These are phyloP conservation scores for Cladobotryum mycophilum DNA, from an alignment of 2,329 filamentous ascomycete genomes.

Conservation along the genomic window DNA sequence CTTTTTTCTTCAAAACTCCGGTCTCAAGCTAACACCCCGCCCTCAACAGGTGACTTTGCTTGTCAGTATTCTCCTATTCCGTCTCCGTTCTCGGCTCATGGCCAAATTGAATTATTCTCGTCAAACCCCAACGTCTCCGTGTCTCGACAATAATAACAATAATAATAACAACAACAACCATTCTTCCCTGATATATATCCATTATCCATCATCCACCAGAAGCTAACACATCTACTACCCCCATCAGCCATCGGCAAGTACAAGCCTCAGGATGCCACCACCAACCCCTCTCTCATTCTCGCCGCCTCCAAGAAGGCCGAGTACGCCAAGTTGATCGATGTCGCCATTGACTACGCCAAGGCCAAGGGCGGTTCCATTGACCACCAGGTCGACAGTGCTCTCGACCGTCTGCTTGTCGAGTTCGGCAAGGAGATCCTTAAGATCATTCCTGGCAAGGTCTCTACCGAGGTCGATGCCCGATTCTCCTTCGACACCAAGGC, in stretches of 20 bases:
- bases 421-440: conserved; percentile 97
- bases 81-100: background rate
- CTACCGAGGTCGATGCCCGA: conserved; percentile 92
- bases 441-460: conserved; percentile 97
- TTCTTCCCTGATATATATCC: background rate
- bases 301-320: conserved; percentile 97
- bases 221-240: conserved; percentile 22
- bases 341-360: conserved; percentile 82
- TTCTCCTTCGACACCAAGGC: conserved; percentile 94
- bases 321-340: conserved; percentile 87
- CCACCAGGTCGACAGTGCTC: conserved; percentile 78
- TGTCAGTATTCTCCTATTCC: conserved; percentile 47
- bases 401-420: conserved; percentile 92
- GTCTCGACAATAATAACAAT: background rate
- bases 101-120: background rate
- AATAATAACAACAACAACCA: too few species aligned
- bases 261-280: conserved; percentile 99
- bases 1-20: conserved; percentile 11
- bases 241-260: conserved; percentile 90
- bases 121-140: background rate
- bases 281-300: conserved; percentile 98
- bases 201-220: conserved; percentile 4
- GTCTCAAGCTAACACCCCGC: conserved; percentile 22
- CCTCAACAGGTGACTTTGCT: conserved; percentile 61
- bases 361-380: conserved; percentile 61